A percentile compares a stretch with the other conserved stretches of the same genome.
Conservation (phyloP, 805 yeast genomes). For the Wickerhamiella azymoides region DNA sequence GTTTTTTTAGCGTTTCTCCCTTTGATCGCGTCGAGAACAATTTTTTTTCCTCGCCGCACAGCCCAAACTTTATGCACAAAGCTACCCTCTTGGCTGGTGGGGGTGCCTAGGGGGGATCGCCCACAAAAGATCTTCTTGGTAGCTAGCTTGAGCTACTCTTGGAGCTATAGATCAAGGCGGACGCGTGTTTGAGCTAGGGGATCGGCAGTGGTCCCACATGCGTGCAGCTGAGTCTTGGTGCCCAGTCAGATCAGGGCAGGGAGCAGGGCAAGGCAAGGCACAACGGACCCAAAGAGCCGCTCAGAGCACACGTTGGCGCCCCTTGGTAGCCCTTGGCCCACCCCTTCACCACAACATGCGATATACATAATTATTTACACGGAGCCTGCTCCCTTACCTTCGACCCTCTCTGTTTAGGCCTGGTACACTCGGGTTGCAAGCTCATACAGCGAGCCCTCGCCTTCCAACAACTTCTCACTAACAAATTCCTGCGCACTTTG, state of each 20-base stretch:
- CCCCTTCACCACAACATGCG: not conserved
- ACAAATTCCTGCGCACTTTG: constrained; percentile 41
- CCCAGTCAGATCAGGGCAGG: too few relatives aligned
- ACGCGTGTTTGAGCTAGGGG: not conserved
- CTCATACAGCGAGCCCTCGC: constrained; percentile 21
- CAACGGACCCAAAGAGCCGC: too few relatives aligned
- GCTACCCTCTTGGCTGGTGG: too few relatives aligned
- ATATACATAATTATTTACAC: not conserved
- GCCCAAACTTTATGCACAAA: too few relatives aligned
- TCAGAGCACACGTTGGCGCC: too few relatives aligned
- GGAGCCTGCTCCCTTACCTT: not conserved
- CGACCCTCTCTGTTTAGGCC: not conserved
- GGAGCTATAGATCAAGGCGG: not conserved
- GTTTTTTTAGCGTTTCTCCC: too few relatives aligned
- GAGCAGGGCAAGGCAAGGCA: too few relatives aligned
- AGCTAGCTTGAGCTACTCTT: too few relatives aligned
- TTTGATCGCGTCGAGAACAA: too few relatives aligned
- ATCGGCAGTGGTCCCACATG: not conserved
- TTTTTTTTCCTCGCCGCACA: too few relatives aligned
- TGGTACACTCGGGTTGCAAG: constrained; percentile 1
- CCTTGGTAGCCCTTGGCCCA: not conserved
- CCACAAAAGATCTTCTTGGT: too few relatives aligned
- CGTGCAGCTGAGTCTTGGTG: not conserved
- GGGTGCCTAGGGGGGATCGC: too few relatives aligned
- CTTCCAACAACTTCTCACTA: constrained; percentile 31